phyloP scores from a whole-genome alignment of 495 filamentous ascomycete species.

The Penicillium simplicissimum region DNA sequence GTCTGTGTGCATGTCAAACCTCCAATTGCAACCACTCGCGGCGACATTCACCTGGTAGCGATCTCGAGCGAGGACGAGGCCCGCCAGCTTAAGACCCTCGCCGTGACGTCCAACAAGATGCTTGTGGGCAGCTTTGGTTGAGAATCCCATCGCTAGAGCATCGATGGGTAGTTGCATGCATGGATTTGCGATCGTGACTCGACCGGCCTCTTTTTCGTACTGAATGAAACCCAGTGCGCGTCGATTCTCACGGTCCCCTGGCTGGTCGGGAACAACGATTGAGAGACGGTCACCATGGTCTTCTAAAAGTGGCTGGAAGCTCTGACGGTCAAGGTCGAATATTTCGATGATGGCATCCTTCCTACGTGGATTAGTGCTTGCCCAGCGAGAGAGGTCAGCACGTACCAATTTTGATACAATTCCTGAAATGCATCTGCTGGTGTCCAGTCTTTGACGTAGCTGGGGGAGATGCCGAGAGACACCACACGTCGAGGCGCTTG shows the following conservation, averaged over 20 bases:
- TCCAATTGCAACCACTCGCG: slow-evolving; percentile 12
- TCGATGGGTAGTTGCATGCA: slow-evolving; percentile 11
- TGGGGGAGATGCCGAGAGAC: slow-evolving; percentile 1
- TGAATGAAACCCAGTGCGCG: slow-evolving; percentile 14
- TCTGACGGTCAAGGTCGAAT: neutral
- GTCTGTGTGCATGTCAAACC: slow-evolving; percentile 14
- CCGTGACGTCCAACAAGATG: slow-evolving; percentile 24
- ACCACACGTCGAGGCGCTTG: neutral
- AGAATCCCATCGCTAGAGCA: slow-evolving; percentile 9
- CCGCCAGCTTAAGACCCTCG: slow-evolving; percentile 33
- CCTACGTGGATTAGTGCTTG: neutral
- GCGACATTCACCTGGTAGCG: slow-evolving; percentile 19
- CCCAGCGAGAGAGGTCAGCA: neutral
- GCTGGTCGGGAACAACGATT: neutral
- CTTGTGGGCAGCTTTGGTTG: neutral
- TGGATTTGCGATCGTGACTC: slow-evolving; percentile 10
- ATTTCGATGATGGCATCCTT: neutral
- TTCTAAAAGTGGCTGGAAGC: neutral
- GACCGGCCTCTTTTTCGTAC: slow-evolving; percentile 14
- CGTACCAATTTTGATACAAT: slow-evolving; percentile 5
- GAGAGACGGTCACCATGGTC: neutral
- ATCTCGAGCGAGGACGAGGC: slow-evolving; percentile 22
- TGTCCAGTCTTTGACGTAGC: slow-evolving; percentile 2
- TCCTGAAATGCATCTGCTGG: neutral
- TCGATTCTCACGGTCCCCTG: neutral